Evolutionary conservation across 768 basidiomycete species (phyloP).

Genomic region (Leccinum truebloodii): DNA sequence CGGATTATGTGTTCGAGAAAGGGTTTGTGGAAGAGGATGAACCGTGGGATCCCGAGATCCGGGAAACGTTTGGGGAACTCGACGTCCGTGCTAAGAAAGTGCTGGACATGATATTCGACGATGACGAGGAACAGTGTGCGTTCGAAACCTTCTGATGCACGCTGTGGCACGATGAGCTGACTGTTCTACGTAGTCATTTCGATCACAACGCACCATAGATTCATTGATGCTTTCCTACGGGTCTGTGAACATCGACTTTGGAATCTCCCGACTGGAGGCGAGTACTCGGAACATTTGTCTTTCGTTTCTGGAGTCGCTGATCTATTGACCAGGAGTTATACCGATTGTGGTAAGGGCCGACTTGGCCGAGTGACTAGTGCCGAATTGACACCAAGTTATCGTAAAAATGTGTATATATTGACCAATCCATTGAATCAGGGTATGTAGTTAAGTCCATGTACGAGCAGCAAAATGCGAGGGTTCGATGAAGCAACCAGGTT

Average conservation of each 20-base stretch:
- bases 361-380: not conserved
- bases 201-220: slow-evolving; percentile 65
- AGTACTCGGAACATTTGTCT: slow-evolving; percentile 16
- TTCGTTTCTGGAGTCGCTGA: slow-evolving; percentile 4
- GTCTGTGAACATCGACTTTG: slow-evolving; percentile 48
- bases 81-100: slow-evolving; percentile 30
- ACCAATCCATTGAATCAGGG: not conserved
- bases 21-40: slow-evolving; percentile 64
- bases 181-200: slow-evolving; percentile 50
- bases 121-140: slow-evolving; percentile 50
- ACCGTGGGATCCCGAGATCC: slow-evolving; percentile 53
- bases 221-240: slow-evolving; percentile 56
- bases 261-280: slow-evolving; percentile 64
- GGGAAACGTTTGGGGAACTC: slow-evolving; percentile 51
- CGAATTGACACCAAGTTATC: slow-evolving; percentile 9
- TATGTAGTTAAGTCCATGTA: not conserved
- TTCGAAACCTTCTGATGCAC: slow-evolving; percentile 5
- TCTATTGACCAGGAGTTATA: slow-evolving; percentile 24
- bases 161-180: not conserved
- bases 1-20: slow-evolving; percentile 53
- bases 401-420: not conserved
- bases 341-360: slow-evolving; percentile 23
- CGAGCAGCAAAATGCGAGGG: not conserved
- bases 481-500: not conserved
- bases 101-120: slow-evolving; percentile 55